Base-by-base conservation (phyloP, 2,329 filamentous ascomycete species). In the Zymoseptoria crescenta region DNA sequence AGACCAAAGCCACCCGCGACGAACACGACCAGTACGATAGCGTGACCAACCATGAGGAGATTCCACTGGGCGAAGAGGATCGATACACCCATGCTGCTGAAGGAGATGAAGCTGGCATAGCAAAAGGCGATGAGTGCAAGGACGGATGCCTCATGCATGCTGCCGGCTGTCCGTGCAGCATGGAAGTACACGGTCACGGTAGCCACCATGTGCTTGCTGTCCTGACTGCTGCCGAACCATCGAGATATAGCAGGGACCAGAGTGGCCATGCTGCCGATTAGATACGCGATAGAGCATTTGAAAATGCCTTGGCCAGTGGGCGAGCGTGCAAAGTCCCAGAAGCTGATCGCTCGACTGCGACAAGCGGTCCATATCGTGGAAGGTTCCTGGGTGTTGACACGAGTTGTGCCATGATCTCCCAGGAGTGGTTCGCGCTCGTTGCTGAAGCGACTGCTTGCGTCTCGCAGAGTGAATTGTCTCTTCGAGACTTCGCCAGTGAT, bases 101-200 rank as follows among this genome's bases (percentile, higher is more conserved):
- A 82, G 5, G 87, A 89, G 45, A 96, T 78, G 48, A 91, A 77
- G 35, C 86, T 83, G 2, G 87, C 87, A 71, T 96, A 97, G 45
- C 86, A 74, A 61, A 96, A 89, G 1, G 91, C 92, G 35, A 88
- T 79, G 45, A 89, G 75, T 5, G 90, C 89, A 59, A 94, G 85
- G 35, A 92, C 75, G 9, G 87, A 83, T 2, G 91, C 92, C 74
- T 96, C 89, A 59, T 90, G 82, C 91, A 96, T 96, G 65, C 89
- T 94, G 0, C 93, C 93, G 28, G n/a, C 24, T 29, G 20, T 52
- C 59, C 93, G 82, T 5, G 91, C 89, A 4, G 93, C 91, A 72
- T 96, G 91, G 69, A 96, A 97, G 70, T 96, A 97, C 9, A 96
- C 92, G 0, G 91, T 95, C 59, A 96, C 85, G 1, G 93, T 96